Conservation (phyloP, 768 basidiomycete genomes). For the Auricularia sp. region DNA sequence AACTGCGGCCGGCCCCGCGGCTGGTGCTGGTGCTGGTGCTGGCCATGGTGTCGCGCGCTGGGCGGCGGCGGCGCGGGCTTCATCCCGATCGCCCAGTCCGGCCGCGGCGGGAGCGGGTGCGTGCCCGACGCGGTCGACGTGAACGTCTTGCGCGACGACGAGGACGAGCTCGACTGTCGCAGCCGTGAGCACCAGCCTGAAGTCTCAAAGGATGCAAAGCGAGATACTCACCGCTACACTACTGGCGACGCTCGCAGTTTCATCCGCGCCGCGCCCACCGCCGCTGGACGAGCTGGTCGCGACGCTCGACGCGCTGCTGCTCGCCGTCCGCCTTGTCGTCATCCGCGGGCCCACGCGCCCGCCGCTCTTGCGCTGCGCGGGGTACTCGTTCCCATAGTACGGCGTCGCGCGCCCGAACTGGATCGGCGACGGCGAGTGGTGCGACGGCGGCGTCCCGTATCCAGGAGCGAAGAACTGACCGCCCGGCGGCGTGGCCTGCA, state of each 20-base stretch:
- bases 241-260: slow-evolving; percentile 1
- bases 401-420: neutral
- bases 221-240: neutral
- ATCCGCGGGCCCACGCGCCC: neutral
- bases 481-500: too few relatives aligned
- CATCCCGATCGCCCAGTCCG: slow-evolving; percentile 84
- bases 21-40: neutral
- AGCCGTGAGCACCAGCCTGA: slow-evolving; percentile 2
- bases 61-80: slow-evolving; percentile 27
- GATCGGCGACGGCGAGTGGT: neutral
- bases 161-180: slow-evolving; percentile 34
- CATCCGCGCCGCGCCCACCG: neutral
- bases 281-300: neutral
- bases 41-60: neutral
- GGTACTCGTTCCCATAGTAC: neutral
- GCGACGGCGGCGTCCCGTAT: too few relatives aligned
- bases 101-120: slow-evolving; percentile 69
- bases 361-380: neutral
- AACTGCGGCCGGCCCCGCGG: neutral
- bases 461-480: too few relatives aligned
- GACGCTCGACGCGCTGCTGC: neutral
- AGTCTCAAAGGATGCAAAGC: neutral
- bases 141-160: slow-evolving; percentile 67
- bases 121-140: slow-evolving; percentile 69
- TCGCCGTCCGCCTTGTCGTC: neutral